Evolutionary conservation across 2,329 filamentous ascomycete genomes (phyloP).

Genomic region (Neocucurbitaria cava): DNA sequence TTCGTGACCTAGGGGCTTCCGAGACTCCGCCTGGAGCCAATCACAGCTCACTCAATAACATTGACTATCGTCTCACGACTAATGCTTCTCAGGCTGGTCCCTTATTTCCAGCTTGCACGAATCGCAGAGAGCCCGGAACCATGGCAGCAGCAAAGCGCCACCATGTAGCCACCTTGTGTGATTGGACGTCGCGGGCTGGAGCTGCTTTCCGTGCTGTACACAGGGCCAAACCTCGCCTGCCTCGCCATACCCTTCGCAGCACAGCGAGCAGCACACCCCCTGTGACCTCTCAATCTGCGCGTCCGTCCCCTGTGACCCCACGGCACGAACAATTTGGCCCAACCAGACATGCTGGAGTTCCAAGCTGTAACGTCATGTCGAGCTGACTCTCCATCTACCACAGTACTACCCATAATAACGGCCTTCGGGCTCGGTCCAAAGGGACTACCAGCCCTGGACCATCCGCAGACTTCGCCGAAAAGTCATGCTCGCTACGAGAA

Average conservation of each 20-base stretch:
- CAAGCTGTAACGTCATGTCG: background rate
- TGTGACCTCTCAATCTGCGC: slow-evolving; percentile 8
- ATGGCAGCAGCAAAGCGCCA: slow-evolving; percentile 4
- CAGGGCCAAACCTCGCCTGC: slow-evolving; percentile 1
- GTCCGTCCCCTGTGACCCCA: background rate
- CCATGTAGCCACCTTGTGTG: slow-evolving; percentile 3
- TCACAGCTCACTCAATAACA: slow-evolving; percentile 1
- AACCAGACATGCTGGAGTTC: background rate
- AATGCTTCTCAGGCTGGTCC: background rate
- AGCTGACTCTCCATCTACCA: too few relatives aligned
- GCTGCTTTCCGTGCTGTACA: slow-evolving; percentile 3
- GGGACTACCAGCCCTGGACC: background rate
- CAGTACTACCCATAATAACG: too few relatives aligned
- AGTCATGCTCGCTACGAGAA: background rate
- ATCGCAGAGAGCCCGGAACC: slow-evolving; percentile 4
- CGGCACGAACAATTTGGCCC: background rate
- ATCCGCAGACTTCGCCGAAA: background rate
- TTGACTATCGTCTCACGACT: slow-evolving; percentile 4
- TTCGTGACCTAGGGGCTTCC: background rate
- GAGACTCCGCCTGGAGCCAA: slow-evolving; percentile 9
- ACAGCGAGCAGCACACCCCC: too few relatives aligned
- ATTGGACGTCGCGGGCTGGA: slow-evolving; percentile 6
- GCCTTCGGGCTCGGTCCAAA: background rate
- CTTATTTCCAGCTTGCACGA: slow-evolving; percentile 8
- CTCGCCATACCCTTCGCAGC: background rate